Evolutionary conservation across 352 stramenopile species (phyloP).

Genomic region (Aphanomyces cochlioides): DNA sequence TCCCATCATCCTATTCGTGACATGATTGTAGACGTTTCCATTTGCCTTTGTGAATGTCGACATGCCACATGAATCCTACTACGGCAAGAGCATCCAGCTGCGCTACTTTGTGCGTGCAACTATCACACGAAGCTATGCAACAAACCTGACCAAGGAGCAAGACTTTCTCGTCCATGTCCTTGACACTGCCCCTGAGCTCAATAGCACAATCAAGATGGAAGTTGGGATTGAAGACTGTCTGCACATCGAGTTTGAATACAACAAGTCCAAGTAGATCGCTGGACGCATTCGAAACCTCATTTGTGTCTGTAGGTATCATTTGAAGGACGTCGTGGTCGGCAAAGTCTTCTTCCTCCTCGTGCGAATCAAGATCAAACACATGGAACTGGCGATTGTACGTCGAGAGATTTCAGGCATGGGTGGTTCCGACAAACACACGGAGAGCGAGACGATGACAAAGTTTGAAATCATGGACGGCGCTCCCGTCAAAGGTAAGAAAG

Average conservation of each 20-base stretch:
- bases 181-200: constrained; percentile 57
- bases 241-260: constrained; percentile 99
- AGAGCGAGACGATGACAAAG: constrained; percentile 96
- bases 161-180: constrained; percentile 91
- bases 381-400: constrained; percentile 97
- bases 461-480: constrained; percentile 99
- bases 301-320: constrained; percentile 57
- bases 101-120: constrained; percentile 95
- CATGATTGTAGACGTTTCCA: constrained; percentile 40
- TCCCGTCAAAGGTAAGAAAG: constrained; percentile 82
- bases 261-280: constrained; percentile 88
- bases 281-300: not conserved
- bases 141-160: constrained; percentile 88
- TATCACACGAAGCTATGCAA: constrained; percentile 88
- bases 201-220: constrained; percentile 97
- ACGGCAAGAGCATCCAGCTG: constrained; percentile 92
- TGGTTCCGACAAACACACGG: constrained; percentile 80
- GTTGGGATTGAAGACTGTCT: constrained; percentile 99
- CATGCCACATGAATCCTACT: constrained; percentile 96
- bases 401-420: constrained; percentile 85
- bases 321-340: constrained; percentile 95
- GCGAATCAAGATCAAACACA: constrained; percentile 99
- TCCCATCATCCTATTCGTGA: no score
- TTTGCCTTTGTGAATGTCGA: constrained; percentile 95
- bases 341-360: constrained; percentile 98